Base-by-base conservation (phyloP, 805 yeast genomes). In the Ogataea paraovalis region DNA sequence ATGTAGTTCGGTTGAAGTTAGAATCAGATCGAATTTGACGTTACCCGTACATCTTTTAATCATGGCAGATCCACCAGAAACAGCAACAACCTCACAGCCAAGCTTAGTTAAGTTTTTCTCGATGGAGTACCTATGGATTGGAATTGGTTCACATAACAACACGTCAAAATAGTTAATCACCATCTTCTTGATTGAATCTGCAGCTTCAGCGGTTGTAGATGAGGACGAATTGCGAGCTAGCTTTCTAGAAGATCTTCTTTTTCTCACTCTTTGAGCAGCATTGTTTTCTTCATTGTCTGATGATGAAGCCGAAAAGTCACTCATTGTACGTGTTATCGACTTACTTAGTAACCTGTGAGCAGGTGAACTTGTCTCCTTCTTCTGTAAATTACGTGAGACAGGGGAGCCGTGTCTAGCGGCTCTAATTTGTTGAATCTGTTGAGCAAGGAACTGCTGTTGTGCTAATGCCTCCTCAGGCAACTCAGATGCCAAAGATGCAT, bases 61-160 rank as follows among this genome's bases (percentile, higher is more conserved):
- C 49, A 90, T 72, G 51, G 90, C 97, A 50, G 89, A 92, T 1
- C 96, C 96, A 49, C 82, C 82, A 0, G 82, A 71, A 6, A 87
- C 85, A 2, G 86, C 72, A 4, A 87, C 86, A 8, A 89, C 96
- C 12, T 83, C 80, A 67, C 96, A 89, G 1, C 95, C 96, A 21
- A 82, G 61, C 44, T 75, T 73, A 50, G 80, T 87, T 48, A 92
- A 69, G 51, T 83, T 74, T 49, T 75, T 78, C 39, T 80, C 76
- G 23, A 84, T 75, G 13, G 87, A 74, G 58, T 79, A 87, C 42
- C 96, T 68, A 55, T 87, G 83, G 47, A 85, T 85, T 0, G 96
- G 94, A 50, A 87, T 87, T 2, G 94, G 89, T 58, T 89, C 96
- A 65, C 97, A 90, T 13, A 89, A 71, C 41, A 92, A 69, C 4